Percentiles rank a stretch among this genome's conserved stretches.
These are phyloP conservation scores for Speleostelium caveatum DNA, from an alignment of 78 protist species.

Conservation along the genomic window DNA sequence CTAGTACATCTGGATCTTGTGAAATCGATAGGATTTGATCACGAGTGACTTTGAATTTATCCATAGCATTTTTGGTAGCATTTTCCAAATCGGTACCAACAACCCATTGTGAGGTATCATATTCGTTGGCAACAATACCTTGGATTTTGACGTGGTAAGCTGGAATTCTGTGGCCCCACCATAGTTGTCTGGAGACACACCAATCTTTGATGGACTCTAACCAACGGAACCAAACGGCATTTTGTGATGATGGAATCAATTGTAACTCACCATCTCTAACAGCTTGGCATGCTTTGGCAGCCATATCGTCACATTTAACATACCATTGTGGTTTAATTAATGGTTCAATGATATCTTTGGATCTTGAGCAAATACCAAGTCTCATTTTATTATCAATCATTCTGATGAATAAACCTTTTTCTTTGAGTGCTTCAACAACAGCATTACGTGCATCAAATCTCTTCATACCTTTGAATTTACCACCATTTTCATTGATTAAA, in stretches of 20 bases:
- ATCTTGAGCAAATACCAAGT: conserved; percentile 86
- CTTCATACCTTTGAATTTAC: conserved; percentile 84
- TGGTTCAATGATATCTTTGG: conserved; percentile 82
- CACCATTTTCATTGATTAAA: conserved; percentile 84
- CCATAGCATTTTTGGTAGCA: conserved; percentile 72
- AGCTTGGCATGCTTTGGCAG: conserved; percentile 61
- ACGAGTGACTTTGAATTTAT: conserved; percentile 30
- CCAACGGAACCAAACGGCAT: conserved; percentile 83
- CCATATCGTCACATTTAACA: conserved; percentile 88
- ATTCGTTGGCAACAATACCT: conserved; percentile 47
- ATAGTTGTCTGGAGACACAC: conserved; percentile 99
- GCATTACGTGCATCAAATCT: conserved; percentile 91
- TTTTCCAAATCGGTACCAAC: conserved; percentile 47
- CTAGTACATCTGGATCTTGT: conserved; percentile 99
- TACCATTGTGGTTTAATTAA: conserved; percentile 98
- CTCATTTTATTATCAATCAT: conserved; percentile 84
- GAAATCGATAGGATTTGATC: conserved; percentile 63
- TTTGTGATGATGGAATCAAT: conserved; percentile 86
- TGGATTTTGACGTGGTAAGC: conserved; percentile 89
- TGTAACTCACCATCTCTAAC: conserved; percentile 81
- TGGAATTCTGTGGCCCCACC: conserved; percentile 99
- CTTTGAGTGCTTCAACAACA: conserved; percentile 84
- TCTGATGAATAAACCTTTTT: conserved; percentile 53
- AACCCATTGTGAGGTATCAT: conserved; percentile 71
- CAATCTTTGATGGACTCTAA: conserved; percentile 87